Evolutionary conservation across 768 basidiomycete genomes (phyloP), one percentile per base, ranked within the genome.

Genomic region (Termitomyces sp.): DNA sequence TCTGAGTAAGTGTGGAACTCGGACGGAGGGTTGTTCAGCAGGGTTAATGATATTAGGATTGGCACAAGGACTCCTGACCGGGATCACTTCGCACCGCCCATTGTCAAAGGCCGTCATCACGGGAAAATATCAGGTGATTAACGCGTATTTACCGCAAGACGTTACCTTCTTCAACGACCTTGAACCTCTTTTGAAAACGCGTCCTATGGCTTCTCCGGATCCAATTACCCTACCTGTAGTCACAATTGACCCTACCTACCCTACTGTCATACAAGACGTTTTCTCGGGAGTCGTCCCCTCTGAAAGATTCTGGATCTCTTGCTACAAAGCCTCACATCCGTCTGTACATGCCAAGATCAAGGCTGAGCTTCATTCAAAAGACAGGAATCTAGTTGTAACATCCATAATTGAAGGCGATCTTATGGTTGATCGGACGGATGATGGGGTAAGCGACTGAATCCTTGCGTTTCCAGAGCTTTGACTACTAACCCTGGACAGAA

Each of bases 231-330:
- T 86, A 5, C 84, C 86, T 5, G 76, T 84, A 26, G 70, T 78
- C 31, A 80, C 81, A 5, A 69, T 84, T 41, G 85, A 90, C 70
- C 82, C 80, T 19, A 81, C 83, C 41, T 84, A 87, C 59, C 66
- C 75, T 4, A 66, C 75, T 40, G 82, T 89, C 1, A 73, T 89
- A 35, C 73, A 79, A 31, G 89, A 93, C 62, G 82, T 91, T 2
- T 70, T 75, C 17, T 77, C 81, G 38, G 86, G 82, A 0, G 57
- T 80, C 2, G 71, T 87, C 0, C 75, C 80, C 0, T 68, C 66
- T 4, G 89, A 91, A 57, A 78, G 77, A 56, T 80, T 87, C 66
- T 92, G 88, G 88, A 68, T 91, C 2, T 91, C 89, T 3, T 86
- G 84, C 65, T 91, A 91, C 72, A 76, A 79, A 56, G 45, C 67